These are phyloP conservation scores for Nidularia pulvinata DNA, from an alignment of 768 basidiomycete genomes.

Conservation along the genomic window DNA sequence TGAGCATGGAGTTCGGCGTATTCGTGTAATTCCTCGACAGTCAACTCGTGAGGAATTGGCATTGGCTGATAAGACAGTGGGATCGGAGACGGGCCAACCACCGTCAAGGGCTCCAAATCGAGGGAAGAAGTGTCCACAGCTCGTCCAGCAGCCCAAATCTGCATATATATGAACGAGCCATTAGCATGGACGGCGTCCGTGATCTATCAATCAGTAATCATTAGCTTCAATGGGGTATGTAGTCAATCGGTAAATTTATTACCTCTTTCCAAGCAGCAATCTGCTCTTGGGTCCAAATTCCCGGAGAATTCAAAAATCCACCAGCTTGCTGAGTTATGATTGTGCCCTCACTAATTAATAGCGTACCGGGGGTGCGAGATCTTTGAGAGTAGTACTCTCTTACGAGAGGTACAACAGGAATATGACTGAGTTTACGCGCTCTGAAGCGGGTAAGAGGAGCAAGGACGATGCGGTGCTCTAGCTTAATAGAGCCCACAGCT, in stretches of 20 bases:
- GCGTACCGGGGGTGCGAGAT: constrained; percentile 38
- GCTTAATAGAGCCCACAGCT: constrained; percentile 34
- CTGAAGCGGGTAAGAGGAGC: constrained; percentile 52
- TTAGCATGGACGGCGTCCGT: constrained; percentile 11
- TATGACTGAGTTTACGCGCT: constrained; percentile 29
- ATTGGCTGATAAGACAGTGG: constrained; percentile 10
- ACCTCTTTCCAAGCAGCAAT: constrained; percentile 43
- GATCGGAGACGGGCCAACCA: constrained; percentile 29
- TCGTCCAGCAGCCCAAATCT: constrained; percentile 60
- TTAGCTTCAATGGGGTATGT: neutral
- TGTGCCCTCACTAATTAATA: constrained; percentile 56
- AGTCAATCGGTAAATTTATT: neutral
- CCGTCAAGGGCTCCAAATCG: constrained; percentile 27
- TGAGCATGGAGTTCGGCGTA: constrained; percentile 47
- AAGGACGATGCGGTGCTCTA: constrained; percentile 52
- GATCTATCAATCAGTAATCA: neutral
- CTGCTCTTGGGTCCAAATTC: constrained; percentile 58
- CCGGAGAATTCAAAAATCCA: constrained; percentile 45
- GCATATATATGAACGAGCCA: constrained; percentile 47
- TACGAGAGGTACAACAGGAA: constrained; percentile 29
- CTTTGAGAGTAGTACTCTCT: constrained; percentile 48
- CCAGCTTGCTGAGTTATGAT: constrained; percentile 42
- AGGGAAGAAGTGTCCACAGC: constrained; percentile 29
- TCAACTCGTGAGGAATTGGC: constrained; percentile 36
- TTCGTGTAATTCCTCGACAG: constrained; percentile 45